These are phyloP conservation scores for Hericium erinaceus DNA, from an alignment of 768 basidiomycete species.

Conservation along the genomic window DNA sequence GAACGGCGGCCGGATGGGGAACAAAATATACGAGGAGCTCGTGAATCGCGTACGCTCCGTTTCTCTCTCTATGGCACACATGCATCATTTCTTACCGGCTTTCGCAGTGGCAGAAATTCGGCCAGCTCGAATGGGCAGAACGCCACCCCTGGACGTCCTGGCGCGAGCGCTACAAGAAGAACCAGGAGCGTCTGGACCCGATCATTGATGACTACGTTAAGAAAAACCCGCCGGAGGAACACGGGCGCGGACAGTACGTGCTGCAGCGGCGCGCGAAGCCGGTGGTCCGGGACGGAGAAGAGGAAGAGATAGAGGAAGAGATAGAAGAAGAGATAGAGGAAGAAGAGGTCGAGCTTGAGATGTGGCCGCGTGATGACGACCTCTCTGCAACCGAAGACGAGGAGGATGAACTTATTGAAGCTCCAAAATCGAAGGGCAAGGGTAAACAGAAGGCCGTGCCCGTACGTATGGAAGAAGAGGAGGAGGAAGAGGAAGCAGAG, in stretches of 20 bases:
- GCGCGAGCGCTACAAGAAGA: slow-evolving; percentile 18
- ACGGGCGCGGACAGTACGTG: slow-evolving; percentile 9
- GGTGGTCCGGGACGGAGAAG: slow-evolving; percentile 1
- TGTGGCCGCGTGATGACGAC: too few species aligned
- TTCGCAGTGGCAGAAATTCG: slow-evolving; percentile 3
- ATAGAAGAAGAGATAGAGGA: slow-evolving; percentile 4
- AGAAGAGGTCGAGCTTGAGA: background rate
- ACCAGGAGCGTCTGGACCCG: slow-evolving; percentile 8
- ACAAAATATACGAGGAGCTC: slow-evolving; percentile 8
- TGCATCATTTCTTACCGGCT: background rate
- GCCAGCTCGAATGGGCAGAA: slow-evolving; percentile 10
- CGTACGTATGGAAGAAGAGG: too few species aligned
- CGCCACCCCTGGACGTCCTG: slow-evolving; percentile 15
- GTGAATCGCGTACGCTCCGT: slow-evolving; percentile 5
- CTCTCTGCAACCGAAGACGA: background rate
- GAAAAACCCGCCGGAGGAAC: slow-evolving; percentile 1
- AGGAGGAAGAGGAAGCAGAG: too few species aligned
- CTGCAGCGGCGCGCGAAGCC: background rate
- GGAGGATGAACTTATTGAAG: background rate
- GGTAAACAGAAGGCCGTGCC: too few species aligned
- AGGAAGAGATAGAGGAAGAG: slow-evolving; percentile 3
- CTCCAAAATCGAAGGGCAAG: too few species aligned
- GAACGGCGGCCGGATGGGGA: slow-evolving; percentile 7
- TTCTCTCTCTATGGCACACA: background rate
- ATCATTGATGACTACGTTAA: slow-evolving; percentile 11